Evolutionary conservation across 352 stramenopile species (phyloP), one percentile per base, ranked within the genome.

Genomic region (Phytophthora citrophthora): DNA sequence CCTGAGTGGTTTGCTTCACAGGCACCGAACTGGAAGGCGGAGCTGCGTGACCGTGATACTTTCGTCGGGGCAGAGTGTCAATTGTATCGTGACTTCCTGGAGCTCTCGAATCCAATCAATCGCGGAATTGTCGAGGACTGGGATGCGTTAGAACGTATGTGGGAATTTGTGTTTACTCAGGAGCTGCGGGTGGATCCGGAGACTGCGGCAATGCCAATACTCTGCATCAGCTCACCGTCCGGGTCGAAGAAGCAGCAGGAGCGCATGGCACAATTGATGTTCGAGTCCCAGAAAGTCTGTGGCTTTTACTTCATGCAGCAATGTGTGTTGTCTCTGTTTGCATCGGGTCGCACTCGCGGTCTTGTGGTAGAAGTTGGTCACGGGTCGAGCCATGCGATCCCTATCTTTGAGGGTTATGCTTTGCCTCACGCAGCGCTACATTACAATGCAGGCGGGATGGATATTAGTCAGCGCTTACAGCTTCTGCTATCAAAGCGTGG

Each of bases 241-340:
- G 79, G 72, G 10, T 55, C 79, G 10, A 89, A 84, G 71, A 76
- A 87, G 46, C 86, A 95, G 61, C 78, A 91, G 47, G 82, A 92
- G 56, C 74, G 77, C 48, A 91, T 90, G 76, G 84, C 89, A 8
- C 86, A 95, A 73, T 70, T 96, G 43, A 83, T 96, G 77, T 96
- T 96, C 50, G 88, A 96, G 67, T 88, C 80, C 5, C 83, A 91
- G 38, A 93, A 90, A 31, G 83, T 76, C 0, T 81, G 86, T 39
- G 91, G 86, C 5, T 93, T 97, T 32, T 95, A 93, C 70, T 87
- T 90, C 45, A 88, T 94, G 81, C 80, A 95, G 46, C 82, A 94
- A 62, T 86, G 81, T 56, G 83, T 92, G 58, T 62, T 97, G 2
- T 93, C 88, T 24, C 64, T 97, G 6, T 96, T 96, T 36, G 88